These are phyloP conservation scores for Speleostelium caveatum DNA, from an alignment of 78 protist genomes.

Conservation along the genomic window DNA sequence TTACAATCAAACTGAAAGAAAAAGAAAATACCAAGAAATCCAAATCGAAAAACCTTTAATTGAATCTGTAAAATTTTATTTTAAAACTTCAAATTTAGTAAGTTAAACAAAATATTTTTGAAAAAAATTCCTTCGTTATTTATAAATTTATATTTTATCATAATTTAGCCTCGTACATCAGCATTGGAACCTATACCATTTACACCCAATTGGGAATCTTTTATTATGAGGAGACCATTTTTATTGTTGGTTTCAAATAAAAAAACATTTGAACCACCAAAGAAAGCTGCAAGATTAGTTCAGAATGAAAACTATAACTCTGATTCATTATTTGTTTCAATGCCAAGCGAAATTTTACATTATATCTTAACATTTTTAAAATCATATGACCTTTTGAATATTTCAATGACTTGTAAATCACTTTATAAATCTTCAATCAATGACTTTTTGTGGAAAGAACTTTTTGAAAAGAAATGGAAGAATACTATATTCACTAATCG, in stretches of 20 bases:
- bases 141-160: background rate
- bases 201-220: conserved; percentile 31
- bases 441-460: conserved; percentile 27
- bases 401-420: conserved; percentile 41
- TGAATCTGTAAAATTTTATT: conserved; percentile 2
- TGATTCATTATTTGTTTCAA: conserved; percentile 13
- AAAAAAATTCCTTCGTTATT: background rate
- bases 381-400: background rate
- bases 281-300: background rate
- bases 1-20: too few species aligned
- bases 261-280: background rate
- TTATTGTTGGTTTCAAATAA: conserved; percentile 10
- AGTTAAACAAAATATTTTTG: background rate
- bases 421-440: background rate
- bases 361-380: conserved; percentile 26
- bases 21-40: conserved; percentile 29
- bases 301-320: background rate
- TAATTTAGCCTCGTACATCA: background rate
- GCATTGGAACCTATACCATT: conserved; percentile 10
- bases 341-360: conserved; percentile 41
- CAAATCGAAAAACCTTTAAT: conserved; percentile 7
- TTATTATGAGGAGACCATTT: conserved; percentile 27
- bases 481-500: background rate
- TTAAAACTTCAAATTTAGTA: background rate
- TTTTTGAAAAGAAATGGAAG: conserved; percentile 5